A percentile compares a stretch with the other conserved stretches of the same genome.
These are phyloP conservation scores for Monosporascus sp. DNA, from an alignment of 2,329 filamentous ascomycete species.

Conservation along the genomic window DNA sequence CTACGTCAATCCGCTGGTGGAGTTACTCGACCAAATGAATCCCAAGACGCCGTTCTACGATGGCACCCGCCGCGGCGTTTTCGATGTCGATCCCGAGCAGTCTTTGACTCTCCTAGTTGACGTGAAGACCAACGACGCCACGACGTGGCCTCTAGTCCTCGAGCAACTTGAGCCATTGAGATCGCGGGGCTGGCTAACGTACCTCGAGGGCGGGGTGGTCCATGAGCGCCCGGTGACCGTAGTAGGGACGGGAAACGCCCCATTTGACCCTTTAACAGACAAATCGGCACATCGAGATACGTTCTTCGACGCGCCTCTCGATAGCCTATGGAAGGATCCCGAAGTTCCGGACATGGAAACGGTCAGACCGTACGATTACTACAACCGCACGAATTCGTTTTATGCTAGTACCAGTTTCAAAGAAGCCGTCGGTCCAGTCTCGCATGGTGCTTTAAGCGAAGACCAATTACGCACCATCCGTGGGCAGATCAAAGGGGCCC, in stretches of 20 bases:
- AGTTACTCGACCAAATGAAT: slow-evolving; percentile 51
- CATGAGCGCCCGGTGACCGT: slow-evolving; percentile 57
- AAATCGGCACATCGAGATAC: slow-evolving; percentile 52
- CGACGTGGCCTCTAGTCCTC: slow-evolving; percentile 48
- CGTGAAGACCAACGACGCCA: slow-evolving; percentile 53
- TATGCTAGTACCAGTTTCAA: slow-evolving; percentile 54
- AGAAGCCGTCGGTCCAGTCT: slow-evolving; percentile 40
- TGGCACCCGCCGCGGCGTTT: slow-evolving; percentile 47
- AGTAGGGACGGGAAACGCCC: slow-evolving; percentile 61
- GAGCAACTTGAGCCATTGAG: slow-evolving; percentile 54
- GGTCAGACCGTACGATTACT: slow-evolving; percentile 17
- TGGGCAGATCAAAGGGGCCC: slow-evolving; percentile 36
- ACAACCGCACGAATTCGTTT: slow-evolving; percentile 47
- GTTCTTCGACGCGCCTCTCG: slow-evolving; percentile 62
- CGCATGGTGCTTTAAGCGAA: slow-evolving; percentile 32
- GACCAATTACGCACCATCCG: slow-evolving; percentile 35
- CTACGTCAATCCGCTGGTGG: slow-evolving; percentile 59
- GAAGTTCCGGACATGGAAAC: slow-evolving; percentile 11
- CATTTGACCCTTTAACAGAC: slow-evolving; percentile 48
- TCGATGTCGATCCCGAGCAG: slow-evolving; percentile 44
- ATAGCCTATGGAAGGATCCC: slow-evolving; percentile 31
- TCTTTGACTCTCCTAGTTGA: slow-evolving; percentile 62
- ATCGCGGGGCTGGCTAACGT: slow-evolving; percentile 50
- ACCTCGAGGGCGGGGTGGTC: slow-evolving; percentile 44
- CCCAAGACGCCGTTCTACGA: slow-evolving; percentile 40